Conservation (phyloP, 495 filamentous ascomycete species). For the Daldinia caldariorum region DNA sequence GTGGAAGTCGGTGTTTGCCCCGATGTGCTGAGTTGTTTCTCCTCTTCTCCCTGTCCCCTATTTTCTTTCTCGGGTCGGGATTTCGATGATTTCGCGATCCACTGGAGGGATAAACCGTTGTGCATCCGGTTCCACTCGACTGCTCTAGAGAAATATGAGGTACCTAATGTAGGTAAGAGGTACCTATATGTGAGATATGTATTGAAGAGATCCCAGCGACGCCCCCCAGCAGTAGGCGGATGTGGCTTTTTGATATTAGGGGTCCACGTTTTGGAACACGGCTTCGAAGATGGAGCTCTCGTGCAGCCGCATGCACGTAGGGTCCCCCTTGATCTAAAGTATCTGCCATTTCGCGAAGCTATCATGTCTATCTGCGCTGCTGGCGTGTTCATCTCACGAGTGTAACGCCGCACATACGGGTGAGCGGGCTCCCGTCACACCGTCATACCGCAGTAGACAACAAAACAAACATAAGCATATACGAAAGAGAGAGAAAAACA, state of each 20-base stretch:
- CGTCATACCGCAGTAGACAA: slow-evolving; percentile 21
- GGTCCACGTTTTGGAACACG: slow-evolving; percentile 20
- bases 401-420: slow-evolving; percentile 2
- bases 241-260: background rate
- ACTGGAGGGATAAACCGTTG: slow-evolving; percentile 3
- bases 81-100: slow-evolving; percentile 1
- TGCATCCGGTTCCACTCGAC: background rate
- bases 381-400: slow-evolving; percentile 12
- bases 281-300: slow-evolving; percentile 13
- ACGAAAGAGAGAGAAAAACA: slow-evolving; percentile 2
- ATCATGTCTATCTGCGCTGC: background rate
- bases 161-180: too few relatives aligned
- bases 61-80: background rate
- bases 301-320: slow-evolving; percentile 20
- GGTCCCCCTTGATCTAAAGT: slow-evolving; percentile 13
- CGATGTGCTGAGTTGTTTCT: background rate
- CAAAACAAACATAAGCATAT: slow-evolving; percentile 20
- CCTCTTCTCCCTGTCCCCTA: background rate
- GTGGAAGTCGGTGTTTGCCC: background rate
- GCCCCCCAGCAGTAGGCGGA: background rate
- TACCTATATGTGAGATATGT: too few relatives aligned
- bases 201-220: background rate
- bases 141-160: background rate
- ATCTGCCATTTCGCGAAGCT: background rate
- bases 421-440: slow-evolving; percentile 10